Conservation (phyloP, 495 filamentous ascomycete genomes). For the Podospora didyma region DNA sequence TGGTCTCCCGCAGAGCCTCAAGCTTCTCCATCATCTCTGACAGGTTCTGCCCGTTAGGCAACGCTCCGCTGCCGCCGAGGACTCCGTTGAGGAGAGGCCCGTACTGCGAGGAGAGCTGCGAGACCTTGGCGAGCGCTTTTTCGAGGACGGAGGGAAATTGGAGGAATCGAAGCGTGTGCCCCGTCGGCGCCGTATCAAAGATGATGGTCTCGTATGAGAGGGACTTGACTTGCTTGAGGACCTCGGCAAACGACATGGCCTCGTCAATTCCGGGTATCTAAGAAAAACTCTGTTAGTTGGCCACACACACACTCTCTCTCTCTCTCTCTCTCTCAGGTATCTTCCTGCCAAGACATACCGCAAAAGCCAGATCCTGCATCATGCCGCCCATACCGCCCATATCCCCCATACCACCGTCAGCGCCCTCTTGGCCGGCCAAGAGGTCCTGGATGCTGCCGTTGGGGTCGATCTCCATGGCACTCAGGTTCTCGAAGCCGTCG, state of each 20-base stretch:
- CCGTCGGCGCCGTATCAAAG: conserved; percentile 98
- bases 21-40: conserved; percentile 90
- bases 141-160: conserved; percentile 98
- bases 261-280: conserved; percentile 98
- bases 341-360: conserved; percentile 34
- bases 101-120: conserved; percentile 88
- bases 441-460: conserved; percentile 97
- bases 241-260: conserved; percentile 99
- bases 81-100: conserved; percentile 94
- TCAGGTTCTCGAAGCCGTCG: conserved; percentile 88
- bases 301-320: not conserved
- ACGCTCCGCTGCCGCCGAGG: conserved; percentile 71
- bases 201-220: conserved; percentile 97
- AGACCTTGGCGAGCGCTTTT: conserved; percentile 95
- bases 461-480: conserved; percentile 99
- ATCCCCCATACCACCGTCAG: conserved; percentile 62
- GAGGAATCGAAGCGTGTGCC: conserved; percentile 96
- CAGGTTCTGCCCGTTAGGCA: conserved; percentile 88
- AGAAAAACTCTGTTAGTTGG: not conserved
- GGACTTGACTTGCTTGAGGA: conserved; percentile 99
- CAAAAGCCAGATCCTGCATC: conserved; percentile 65
- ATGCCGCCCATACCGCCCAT: conserved; percentile 59
- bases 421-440: conserved; percentile 75
- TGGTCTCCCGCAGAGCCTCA: conserved; percentile 86
- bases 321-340: not conserved